phyloP scores from a whole-genome alignment of 2,329 filamentous ascomycete species.

The Exophiala spinifera region DNA sequence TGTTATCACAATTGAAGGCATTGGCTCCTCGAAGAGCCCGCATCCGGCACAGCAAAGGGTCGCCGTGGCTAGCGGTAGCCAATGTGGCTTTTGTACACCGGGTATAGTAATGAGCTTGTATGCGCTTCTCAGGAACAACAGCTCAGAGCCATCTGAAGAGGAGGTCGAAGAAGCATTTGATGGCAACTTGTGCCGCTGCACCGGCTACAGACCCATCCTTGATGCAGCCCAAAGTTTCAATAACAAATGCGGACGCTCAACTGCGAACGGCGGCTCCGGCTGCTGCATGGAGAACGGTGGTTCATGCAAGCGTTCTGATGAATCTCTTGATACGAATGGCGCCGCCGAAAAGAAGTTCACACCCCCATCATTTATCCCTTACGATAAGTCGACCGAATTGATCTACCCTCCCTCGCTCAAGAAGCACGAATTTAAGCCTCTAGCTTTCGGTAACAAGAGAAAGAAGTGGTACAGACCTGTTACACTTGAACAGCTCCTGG shows the following conservation, averaged over 20 bases:
- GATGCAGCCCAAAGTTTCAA: constrained; percentile 92
- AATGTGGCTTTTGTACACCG: constrained; percentile 94
- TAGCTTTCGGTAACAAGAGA: constrained; percentile 89
- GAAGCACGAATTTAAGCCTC: constrained; percentile 74
- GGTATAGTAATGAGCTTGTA: constrained; percentile 98
- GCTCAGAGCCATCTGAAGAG: constrained; percentile 66
- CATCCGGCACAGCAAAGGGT: constrained; percentile 90
- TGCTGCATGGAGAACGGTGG: constrained; percentile 68
- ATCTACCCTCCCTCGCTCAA: constrained; percentile 87
- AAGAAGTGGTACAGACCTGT: constrained; percentile 93
- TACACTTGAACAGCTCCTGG: constrained; percentile 78
- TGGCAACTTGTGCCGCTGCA: constrained; percentile 92
- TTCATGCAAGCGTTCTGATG: constrained; percentile 63
- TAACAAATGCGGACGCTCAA: constrained; percentile 55
- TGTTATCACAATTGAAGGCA: constrained; percentile 95
- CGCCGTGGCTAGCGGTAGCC: constrained; percentile 85
- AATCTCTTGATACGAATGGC: constrained; percentile 33
- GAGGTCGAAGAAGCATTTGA: constrained; percentile 96
- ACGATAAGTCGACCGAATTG: constrained; percentile 87
- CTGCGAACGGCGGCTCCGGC: constrained; percentile 58
- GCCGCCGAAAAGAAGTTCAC: constrained; percentile 62
- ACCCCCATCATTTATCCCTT: constrained; percentile 87
- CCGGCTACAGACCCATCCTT: constrained; percentile 88
- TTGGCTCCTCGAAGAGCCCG: constrained; percentile 80
- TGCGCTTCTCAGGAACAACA: constrained; percentile 74